A percentile compares a stretch with the other conserved stretches of the same genome.
Conservation (phyloP, 192 early-diverging fungal species). For the Coemansia sp. region DNA sequence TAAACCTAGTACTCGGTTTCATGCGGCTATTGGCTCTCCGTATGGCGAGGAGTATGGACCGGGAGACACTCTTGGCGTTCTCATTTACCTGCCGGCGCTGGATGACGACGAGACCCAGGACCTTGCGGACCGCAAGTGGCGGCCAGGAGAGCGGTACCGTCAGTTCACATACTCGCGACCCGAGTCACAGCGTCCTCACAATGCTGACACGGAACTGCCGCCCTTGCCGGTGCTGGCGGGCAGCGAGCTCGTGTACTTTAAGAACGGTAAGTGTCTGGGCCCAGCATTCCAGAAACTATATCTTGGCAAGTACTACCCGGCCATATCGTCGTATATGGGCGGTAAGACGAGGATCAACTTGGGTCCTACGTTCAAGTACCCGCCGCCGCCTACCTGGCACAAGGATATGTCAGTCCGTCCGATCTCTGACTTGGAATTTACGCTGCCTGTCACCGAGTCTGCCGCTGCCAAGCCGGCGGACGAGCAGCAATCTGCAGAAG, state of each 20-base stretch:
- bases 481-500: not conserved
- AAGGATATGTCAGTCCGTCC: conserved; percentile 40
- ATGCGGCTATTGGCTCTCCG: conserved; percentile 56
- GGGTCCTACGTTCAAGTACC: conserved; percentile 68
- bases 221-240: conserved; percentile 53
- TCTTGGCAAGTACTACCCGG: conserved; percentile 78
- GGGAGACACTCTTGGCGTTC: conserved; percentile 56
- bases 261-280: conserved; percentile 69
- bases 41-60: conserved; percentile 50
- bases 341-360: conserved; percentile 69
- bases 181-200: conserved; percentile 47
- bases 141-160: conserved; percentile 47
- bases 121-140: conserved; percentile 54
- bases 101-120: conserved; percentile 54
- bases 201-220: conserved; percentile 47
- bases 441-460: conserved; percentile 21
- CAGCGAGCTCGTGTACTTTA: conserved; percentile 69
- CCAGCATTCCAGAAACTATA: conserved; percentile 68
- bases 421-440: conserved; percentile 54
- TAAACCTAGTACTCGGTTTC: conserved; percentile 71
- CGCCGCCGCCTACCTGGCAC: conserved; percentile 60
- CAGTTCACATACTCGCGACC: conserved; percentile 50
- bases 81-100: conserved; percentile 56
- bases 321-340: conserved; percentile 70
- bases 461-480: not conserved